A percentile compares a stretch with the other conserved stretches of the same genome.
Evolutionary conservation across 495 filamentous ascomycete genomes (phyloP).

Genomic region (Aspergillus cavernicola): DNA sequence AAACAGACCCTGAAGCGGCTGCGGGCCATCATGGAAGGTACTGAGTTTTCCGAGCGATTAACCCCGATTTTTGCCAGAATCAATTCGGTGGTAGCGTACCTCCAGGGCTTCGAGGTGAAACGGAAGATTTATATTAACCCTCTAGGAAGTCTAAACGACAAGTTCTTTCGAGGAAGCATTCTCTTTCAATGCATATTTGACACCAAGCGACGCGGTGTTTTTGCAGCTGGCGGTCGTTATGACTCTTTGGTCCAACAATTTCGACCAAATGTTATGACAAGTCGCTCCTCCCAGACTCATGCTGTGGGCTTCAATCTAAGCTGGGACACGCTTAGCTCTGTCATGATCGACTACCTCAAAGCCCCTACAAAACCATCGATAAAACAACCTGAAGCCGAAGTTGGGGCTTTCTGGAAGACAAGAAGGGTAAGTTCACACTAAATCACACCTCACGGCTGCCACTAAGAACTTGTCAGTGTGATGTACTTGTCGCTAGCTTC

Average conservation of each 20-base stretch:
- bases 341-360: slow-evolving; percentile 64
- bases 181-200: slow-evolving; percentile 92
- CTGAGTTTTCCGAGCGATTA: slow-evolving; percentile 60
- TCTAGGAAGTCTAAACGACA: slow-evolving; percentile 84
- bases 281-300: slow-evolving; percentile 49
- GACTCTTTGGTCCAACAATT: slow-evolving; percentile 70
- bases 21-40: slow-evolving; percentile 69
- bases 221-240: slow-evolving; percentile 92
- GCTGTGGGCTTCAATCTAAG: slow-evolving; percentile 92
- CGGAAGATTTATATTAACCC: slow-evolving; percentile 82
- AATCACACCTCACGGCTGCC: not conserved
- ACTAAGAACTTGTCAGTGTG: slow-evolving; percentile 54
- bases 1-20: slow-evolving; percentile 71
- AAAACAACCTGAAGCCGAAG: slow-evolving; percentile 55
- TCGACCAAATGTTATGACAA: slow-evolving; percentile 37
- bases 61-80: slow-evolving; percentile 76
- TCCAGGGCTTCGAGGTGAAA: slow-evolving; percentile 67
- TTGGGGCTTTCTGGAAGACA: slow-evolving; percentile 54
- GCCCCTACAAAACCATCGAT: slow-evolving; percentile 55
- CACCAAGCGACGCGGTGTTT: slow-evolving; percentile 75
- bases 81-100: slow-evolving; percentile 67
- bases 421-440: slow-evolving; percentile 52
- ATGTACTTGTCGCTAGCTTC: slow-evolving; percentile 85
- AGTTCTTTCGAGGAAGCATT: slow-evolving; percentile 83
- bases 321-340: slow-evolving; percentile 72